phyloP scores from a whole-genome alignment of 176 grass and related monocot species.

The Eleusine coracana region DNA sequence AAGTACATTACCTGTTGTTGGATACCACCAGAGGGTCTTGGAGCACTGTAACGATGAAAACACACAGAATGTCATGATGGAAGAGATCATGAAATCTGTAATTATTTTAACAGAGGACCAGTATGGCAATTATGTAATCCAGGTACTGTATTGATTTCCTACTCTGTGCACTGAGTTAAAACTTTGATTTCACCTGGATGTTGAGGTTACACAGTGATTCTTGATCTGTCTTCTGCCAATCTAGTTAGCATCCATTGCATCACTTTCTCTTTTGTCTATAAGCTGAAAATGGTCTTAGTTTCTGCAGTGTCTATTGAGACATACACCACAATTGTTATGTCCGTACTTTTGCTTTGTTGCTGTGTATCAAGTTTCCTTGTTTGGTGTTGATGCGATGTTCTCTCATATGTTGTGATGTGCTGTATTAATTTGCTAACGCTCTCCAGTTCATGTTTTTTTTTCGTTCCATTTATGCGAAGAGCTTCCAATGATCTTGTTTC shows the following conservation, averaged over 20 bases:
- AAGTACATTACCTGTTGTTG: conserved; percentile 31
- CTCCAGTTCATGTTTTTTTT: background rate
- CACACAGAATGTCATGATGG: conserved; percentile 92
- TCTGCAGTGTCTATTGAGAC: background rate
- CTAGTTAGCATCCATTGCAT: background rate
- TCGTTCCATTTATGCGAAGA: background rate
- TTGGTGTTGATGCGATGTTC: background rate
- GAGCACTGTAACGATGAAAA: conserved; percentile 87
- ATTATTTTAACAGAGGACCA: conserved; percentile 83
- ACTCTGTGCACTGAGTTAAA: background rate
- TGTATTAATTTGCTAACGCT: background rate
- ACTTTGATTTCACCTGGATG: conserved; percentile 5
- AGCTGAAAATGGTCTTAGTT: background rate
- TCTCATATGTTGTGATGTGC: conserved; percentile 6
- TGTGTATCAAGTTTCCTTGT: background rate
- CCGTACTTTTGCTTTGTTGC: background rate
- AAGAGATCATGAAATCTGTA: conserved; percentile 90
- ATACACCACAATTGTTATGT: background rate
- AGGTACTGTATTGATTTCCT: conserved; percentile 54
- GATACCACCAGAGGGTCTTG: conserved; percentile 75
- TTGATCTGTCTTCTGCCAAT: background rate
- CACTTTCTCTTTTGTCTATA: background rate
- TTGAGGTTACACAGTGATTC: conserved; percentile 9
- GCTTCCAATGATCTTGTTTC: conserved; percentile 14
- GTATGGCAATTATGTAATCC: conserved; percentile 99